Evolutionary conservation across 2,329 filamentous ascomycete genomes (phyloP), one percentile per base, ranked within the genome.

Genomic region (Penicillium verrucosum): DNA sequence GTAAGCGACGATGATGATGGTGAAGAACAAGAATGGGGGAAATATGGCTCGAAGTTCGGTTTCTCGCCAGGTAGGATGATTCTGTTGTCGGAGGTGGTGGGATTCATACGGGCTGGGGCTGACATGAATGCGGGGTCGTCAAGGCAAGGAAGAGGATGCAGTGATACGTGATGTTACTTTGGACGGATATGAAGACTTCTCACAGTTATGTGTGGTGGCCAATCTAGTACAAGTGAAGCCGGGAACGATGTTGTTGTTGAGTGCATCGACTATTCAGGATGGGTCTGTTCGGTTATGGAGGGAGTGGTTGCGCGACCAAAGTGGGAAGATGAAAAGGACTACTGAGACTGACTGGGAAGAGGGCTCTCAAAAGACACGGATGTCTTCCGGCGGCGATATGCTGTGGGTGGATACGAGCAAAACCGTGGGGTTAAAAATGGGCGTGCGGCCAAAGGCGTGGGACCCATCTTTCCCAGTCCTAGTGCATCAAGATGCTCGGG

Each of bases 261-360:
- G 81, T 66, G 84, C 85, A 59, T 81, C 87, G 50, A 85, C 84
- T 41, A 77, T 93, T 38, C 82, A 84, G 52, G 86, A 92, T 54
- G 80, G 86, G 1, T 82, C 90, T 5, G 77, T 91, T 38, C 81
- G 89, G 29, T 79, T 94, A 0, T 92, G 85, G 81, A 82, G 89
- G 51, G 77, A 86, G 16, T 94, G 90, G 89, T 76, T 94, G 36
- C 78, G 79, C 6, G 73, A 79, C 27, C 77, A 76, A 47, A 70
- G 66, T 16, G 36, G 61, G 53, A 45, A 32, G 46, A 34, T 32
- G 23, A 43, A 45, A 5, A 38, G 29, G 12, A 21, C 30, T 11
- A 5, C 18, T 14, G 44, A 49, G 60, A 59, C 36, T 40, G 34
- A 36, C 16, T 29, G 43, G n/a, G 43, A 56, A 54, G 60, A 66